These are phyloP conservation scores for Rhizophagus prolifer DNA, from an alignment of 192 early-diverging fungal species.

Conservation along the genomic window DNA sequence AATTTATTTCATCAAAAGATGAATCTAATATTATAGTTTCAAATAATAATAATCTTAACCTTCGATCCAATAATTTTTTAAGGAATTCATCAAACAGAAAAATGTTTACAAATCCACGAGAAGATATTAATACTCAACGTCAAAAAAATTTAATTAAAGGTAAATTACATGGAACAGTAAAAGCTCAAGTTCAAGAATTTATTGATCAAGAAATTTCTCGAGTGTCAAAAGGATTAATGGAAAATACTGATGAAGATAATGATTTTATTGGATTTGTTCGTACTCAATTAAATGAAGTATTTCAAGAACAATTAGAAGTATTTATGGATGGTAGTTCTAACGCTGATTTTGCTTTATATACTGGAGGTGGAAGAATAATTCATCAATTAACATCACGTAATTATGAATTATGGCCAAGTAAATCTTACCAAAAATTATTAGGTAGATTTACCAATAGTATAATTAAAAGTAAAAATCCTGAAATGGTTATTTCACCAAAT, in stretches of 20 bases:
- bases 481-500: slow-evolving; percentile 1
- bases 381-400: slow-evolving; percentile 8
- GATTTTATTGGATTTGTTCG: slow-evolving; percentile 6
- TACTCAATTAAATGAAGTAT: slow-evolving; percentile 12
- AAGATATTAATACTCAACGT: background rate
- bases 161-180: slow-evolving; percentile 5
- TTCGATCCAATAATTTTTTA: background rate
- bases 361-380: slow-evolving; percentile 16
- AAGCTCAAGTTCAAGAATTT: slow-evolving; percentile 14
- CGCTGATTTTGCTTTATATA: slow-evolving; percentile 6
- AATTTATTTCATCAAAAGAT: no score
- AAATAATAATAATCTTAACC: background rate
- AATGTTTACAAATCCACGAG: background rate
- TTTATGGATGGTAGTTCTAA: background rate
- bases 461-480: background rate
- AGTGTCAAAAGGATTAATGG: background rate
- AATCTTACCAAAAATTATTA: slow-evolving; percentile 13
- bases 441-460: background rate
- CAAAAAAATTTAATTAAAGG: background rate
- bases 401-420: slow-evolving; percentile 14
- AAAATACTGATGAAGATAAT: background rate
- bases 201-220: slow-evolving; percentile 4
- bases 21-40: background rate
- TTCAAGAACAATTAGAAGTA: slow-evolving; percentile 8
- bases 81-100: background rate